These are phyloP conservation scores for Lepidium aucheri DNA, from an alignment of 345 rosid species.

Conservation along the genomic window DNA sequence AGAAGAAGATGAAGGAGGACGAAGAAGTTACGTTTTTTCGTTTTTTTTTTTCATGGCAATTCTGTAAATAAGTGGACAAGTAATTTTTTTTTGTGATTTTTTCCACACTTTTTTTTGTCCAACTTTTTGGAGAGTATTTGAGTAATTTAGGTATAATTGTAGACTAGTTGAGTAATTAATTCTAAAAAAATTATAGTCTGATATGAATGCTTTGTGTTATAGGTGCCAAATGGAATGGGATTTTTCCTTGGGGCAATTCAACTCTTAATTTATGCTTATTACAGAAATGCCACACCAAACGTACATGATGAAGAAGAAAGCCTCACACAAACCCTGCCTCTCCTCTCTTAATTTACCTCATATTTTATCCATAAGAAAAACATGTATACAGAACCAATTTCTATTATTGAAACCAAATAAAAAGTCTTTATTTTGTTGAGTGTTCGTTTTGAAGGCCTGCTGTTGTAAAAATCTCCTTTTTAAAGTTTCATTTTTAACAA, in stretches of 20 bases:
- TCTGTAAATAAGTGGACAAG: too few relatives aligned
- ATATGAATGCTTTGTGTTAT: not conserved
- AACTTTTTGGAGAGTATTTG: too few relatives aligned
- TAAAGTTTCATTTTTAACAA: too few relatives aligned
- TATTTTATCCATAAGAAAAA: not conserved
- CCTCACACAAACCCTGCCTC: slow-evolving; percentile 19
- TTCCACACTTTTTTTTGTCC: too few relatives aligned
- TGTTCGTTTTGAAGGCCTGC: not conserved
- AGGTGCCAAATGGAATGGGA: slow-evolving; percentile 71
- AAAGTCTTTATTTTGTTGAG: not conserved
- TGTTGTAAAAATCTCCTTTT: not conserved
- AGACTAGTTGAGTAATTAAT: too few relatives aligned
- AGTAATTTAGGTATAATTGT: too few relatives aligned
- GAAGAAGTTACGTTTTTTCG: too few relatives aligned
- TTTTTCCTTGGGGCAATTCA: slow-evolving; percentile 53
- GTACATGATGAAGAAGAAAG: slow-evolving; percentile 10
- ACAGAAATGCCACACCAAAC: slow-evolving; percentile 35
- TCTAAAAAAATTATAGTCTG: not conserved
- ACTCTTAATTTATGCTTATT: slow-evolving; percentile 46
- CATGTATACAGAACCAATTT: not conserved
- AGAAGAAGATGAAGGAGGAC: too few relatives aligned
- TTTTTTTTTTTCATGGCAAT: too few relatives aligned
- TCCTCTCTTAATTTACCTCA: slow-evolving; percentile 1
- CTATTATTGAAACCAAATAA: not conserved
- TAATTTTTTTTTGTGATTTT: too few relatives aligned